Conservation (phyloP, 257 asterid genomes). For the Salvia splendens region DNA sequence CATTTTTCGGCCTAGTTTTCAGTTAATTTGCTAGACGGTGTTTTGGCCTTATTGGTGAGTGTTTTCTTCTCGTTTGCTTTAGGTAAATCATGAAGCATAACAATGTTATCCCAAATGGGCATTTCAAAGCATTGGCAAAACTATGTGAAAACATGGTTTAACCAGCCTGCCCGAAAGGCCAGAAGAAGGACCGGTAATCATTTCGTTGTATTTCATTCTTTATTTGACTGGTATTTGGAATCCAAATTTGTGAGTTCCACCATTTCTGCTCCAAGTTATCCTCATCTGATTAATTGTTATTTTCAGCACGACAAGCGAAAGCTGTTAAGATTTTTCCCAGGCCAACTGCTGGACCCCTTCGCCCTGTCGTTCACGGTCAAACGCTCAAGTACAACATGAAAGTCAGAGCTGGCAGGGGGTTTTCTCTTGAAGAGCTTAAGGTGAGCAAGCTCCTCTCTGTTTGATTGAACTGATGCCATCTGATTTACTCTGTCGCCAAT, state of each 20-base stretch:
- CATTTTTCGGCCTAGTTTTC: neutral
- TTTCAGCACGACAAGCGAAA: conserved; percentile 72
- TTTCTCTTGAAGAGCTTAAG: conserved; percentile 86
- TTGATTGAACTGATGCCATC: neutral
- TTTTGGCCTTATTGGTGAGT: neutral
- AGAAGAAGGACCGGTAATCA: conserved; percentile 60
- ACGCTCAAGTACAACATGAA: conserved; percentile 85
- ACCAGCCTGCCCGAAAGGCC: conserved; percentile 76
- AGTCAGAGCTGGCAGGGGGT: conserved; percentile 79
- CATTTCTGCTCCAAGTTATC: neutral
- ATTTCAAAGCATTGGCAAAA: conserved; percentile 79
- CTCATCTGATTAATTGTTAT: neutral
- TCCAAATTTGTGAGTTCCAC: neutral
- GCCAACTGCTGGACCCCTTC: conserved; percentile 79
- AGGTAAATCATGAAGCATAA: conserved; percentile 73
- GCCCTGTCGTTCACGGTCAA: conserved; percentile 76
- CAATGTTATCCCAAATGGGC: conserved; percentile 67
- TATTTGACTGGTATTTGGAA: neutral
- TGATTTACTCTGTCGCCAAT: no score
- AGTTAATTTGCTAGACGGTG: neutral
- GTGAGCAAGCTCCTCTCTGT: conserved; percentile 33
- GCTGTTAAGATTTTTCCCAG: conserved; percentile 86
- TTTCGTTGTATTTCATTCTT: neutral
- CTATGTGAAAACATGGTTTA: conserved; percentile 73
- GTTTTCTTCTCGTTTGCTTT: neutral